Percentiles rank a stretch among this genome's conserved stretches.
phyloP scores from a whole-genome alignment of 23 red algal genomes.

The Gracilaria caudata region DNA sequence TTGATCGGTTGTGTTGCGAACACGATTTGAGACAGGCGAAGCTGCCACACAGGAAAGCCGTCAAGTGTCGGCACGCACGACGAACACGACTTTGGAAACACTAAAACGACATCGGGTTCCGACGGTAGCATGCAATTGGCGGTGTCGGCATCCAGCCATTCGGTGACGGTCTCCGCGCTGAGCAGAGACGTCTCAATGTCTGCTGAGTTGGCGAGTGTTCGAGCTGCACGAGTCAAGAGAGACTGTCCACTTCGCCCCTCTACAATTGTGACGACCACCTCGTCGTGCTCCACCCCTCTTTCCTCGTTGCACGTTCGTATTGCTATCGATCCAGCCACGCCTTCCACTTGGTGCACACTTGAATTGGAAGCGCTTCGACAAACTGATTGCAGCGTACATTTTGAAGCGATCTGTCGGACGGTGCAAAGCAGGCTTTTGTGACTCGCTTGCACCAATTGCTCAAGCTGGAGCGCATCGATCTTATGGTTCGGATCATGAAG shows the following conservation, averaged over 20 bases:
- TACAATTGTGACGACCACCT: constrained; percentile 15
- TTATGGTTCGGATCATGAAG: constrained; percentile 28
- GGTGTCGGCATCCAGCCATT: constrained; percentile 37
- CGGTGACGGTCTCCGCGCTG: background rate
- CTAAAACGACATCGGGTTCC: constrained; percentile 56
- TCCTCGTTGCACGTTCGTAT: background rate
- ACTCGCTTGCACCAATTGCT: background rate
- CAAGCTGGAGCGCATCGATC: constrained; percentile 4
- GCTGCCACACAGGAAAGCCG: constrained; percentile 59
- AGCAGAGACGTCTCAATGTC: background rate
- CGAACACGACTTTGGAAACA: constrained; percentile 20
- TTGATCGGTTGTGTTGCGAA: constrained; percentile 5
- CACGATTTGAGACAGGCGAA: constrained; percentile 54
- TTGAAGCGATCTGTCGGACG: constrained; percentile 13
- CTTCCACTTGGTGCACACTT: background rate
- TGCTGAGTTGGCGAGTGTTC: background rate
- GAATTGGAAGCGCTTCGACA: background rate
- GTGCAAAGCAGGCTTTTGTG: background rate
- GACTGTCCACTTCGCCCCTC: background rate
- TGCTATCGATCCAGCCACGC: background rate
- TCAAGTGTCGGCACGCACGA: background rate
- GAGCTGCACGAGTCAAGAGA: constrained; percentile 8
- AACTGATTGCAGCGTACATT: background rate
- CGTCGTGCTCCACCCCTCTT: background rate
- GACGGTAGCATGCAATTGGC: constrained; percentile 20